Evolutionary conservation across 495 filamentous ascomycete species (phyloP), one percentile per base, ranked within the genome.

Genomic region (Penicillium paradoxum): DNA sequence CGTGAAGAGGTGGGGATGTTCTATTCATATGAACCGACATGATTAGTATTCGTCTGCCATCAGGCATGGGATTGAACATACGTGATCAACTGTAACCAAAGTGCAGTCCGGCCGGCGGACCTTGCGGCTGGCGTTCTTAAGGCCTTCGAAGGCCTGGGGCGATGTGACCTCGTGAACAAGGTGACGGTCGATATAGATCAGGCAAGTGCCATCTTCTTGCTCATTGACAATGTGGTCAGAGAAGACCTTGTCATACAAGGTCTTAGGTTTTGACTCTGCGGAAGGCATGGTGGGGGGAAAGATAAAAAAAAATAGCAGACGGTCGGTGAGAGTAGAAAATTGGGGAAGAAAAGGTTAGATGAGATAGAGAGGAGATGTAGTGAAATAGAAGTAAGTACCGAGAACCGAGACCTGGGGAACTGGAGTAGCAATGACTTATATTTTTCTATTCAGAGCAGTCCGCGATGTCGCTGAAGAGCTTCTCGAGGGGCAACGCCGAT

Each of bases 101-200:
- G 93, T 97, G 78, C 91, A 96, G 71, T 98, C 93, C 55, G 92
- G 90, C 66, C 93, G 79, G 71, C 93, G 85, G 51, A 98, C 92
- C 66, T 83, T 83, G 40, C 93, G 85, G 45, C 83, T 81, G 30
- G 93, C 90, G 69, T 90, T 92, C 68, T 85, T 84, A 30, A 98
- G 80, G 18, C 93, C 92, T 66, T 98, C 93, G 62, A 98, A 98
- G 36, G 93, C 93, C 88, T 98, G 93, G 40, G 93, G 93, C 49
- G 92, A 96, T 46, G 93, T 97, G 65, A 98, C 93, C 79, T 98
- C 93, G 66, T 98, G 93, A 49, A 97, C 90, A 33, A 98, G 81
- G 79, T 98, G 93, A 68, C 93, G 81, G 71, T 95, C 89, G 64
- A 97, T 97, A 63, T 98, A 98, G 25, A 98, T 76, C 49, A 96